A percentile compares a stretch with the other conserved stretches of the same genome.
Conservation (phyloP, 2,329 filamentous ascomycete species). For the Fusarium illudens region DNA sequence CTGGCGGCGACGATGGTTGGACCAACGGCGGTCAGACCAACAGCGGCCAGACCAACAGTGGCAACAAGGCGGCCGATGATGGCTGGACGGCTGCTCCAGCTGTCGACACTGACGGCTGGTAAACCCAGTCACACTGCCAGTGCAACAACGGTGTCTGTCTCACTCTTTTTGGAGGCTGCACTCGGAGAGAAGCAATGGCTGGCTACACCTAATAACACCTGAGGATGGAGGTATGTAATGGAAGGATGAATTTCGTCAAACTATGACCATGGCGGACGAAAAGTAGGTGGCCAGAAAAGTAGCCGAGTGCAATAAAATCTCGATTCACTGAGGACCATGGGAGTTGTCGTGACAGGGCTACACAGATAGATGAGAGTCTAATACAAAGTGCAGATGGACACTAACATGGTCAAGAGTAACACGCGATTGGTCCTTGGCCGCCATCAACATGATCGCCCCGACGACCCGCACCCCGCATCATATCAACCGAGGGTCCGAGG, state of each 20-base stretch:
- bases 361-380: background rate
- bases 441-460: background rate
- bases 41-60: background rate
- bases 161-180: background rate
- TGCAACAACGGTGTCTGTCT: background rate
- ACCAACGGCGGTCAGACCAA: conserved; percentile 4
- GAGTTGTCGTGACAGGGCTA: background rate
- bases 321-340: background rate
- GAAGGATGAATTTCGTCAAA: conserved; percentile 24
- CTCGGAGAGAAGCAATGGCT: background rate
- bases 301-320: conserved; percentile 1
- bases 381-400: background rate
- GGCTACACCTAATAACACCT: background rate
- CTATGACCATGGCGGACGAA: background rate
- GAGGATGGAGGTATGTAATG: background rate
- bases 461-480: conserved; percentile 22
- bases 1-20: conserved; percentile 3
- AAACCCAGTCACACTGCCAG: background rate
- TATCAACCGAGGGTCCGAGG: conserved; percentile 29
- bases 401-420: conserved; percentile 18
- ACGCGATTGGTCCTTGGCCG: conserved; percentile 27
- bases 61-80: background rate
- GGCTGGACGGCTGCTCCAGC: background rate
- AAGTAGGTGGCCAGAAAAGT: background rate
- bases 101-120: conserved; percentile 25